Conservation (phyloP, 805 yeast species). For the Cyberlindnera amylophila region DNA sequence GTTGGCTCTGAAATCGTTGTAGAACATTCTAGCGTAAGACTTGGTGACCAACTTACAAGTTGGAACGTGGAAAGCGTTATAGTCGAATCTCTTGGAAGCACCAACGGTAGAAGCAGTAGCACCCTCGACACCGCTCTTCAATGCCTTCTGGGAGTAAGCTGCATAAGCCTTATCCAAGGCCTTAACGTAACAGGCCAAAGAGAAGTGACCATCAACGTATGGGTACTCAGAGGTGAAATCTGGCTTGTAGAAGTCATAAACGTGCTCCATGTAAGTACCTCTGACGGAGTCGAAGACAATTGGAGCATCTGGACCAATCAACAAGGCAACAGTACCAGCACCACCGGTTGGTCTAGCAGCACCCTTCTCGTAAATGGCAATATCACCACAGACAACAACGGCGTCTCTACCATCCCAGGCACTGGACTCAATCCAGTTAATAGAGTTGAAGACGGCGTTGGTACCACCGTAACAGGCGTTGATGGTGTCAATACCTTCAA, state of each 20-base stretch:
- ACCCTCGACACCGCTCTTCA: conserved; percentile 43
- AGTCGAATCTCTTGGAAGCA: conserved; percentile 74
- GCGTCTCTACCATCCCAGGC: conserved; percentile 99
- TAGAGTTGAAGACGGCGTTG: conserved; percentile 84
- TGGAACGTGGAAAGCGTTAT: conserved; percentile 96
- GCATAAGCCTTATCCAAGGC: conserved; percentile 87
- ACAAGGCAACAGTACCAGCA: conserved; percentile 92
- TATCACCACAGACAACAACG: conserved; percentile 94
- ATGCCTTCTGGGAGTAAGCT: conserved; percentile 74
- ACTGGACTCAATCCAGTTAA: conserved; percentile 94
- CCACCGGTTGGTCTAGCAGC: conserved; percentile 99
- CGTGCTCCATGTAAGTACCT: conserved; percentile 95
- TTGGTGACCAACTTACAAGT: conserved; percentile 93
- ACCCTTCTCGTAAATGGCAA: conserved; percentile 95
- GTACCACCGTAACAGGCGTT: conserved; percentile 99
- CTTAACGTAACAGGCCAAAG: conserved; percentile 87
- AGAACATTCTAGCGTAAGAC: conserved; percentile 87
- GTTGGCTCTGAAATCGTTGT: conserved; percentile 78
- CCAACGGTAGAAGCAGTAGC: conserved; percentile 57
- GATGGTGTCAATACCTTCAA: conserved; percentile 93
- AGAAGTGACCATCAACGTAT: conserved; percentile 94
- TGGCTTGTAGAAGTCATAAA: conserved; percentile 97
- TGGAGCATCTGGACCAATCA: conserved; percentile 98
- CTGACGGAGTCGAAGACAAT: conserved; percentile 84
- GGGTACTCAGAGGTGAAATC: conserved; percentile 96